Conservation (phyloP, 257 asterid genomes). For the Hygrophila difformis region DNA sequence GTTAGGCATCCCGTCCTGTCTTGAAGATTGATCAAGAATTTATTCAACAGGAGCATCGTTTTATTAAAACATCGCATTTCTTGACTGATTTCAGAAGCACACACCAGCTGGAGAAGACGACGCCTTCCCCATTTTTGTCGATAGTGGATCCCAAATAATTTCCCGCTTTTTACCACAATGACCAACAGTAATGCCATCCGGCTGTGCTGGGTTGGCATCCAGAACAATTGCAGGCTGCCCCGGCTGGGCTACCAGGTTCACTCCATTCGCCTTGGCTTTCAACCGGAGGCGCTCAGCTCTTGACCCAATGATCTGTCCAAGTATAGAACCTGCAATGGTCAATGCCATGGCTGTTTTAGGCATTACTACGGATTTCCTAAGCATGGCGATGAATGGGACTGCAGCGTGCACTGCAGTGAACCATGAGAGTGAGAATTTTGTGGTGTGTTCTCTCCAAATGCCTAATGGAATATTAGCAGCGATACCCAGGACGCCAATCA, state of each 20-base stretch:
- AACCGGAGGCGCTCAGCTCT: slow-evolving; percentile 70
- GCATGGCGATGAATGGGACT: slow-evolving; percentile 84
- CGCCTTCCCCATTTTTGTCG: slow-evolving; percentile 21
- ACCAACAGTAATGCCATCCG: slow-evolving; percentile 23
- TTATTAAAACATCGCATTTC: no score
- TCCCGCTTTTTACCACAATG: slow-evolving; percentile 32
- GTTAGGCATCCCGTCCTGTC: no score
- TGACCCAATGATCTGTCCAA: slow-evolving; percentile 77
- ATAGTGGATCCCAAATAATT: slow-evolving; percentile 28
- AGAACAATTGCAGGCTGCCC: slow-evolving; percentile 16
- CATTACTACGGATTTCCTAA: slow-evolving; percentile 76
- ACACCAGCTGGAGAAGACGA: slow-evolving; percentile 37
- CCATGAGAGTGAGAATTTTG: slow-evolving; percentile 62
- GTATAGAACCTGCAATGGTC: slow-evolving; percentile 65
- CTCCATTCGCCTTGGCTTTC: slow-evolving; percentile 38
- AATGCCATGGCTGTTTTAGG: slow-evolving; percentile 83
- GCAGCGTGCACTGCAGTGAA: slow-evolving; percentile 85
- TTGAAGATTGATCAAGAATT: slow-evolving; percentile 1
- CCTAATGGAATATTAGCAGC: slow-evolving; percentile 79
- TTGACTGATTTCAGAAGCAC: slow-evolving; percentile 34
- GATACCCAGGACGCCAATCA: slow-evolving; percentile 57
- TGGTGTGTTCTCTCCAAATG: slow-evolving; percentile 71
- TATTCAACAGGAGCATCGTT: slow-evolving; percentile 10
- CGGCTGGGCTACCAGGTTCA: slow-evolving; percentile 25
- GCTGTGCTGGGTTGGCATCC: slow-evolving; percentile 19